phyloP scores from a whole-genome alignment of 2,329 filamentous ascomycete genomes.

The Monilinia fructicola region DNA sequence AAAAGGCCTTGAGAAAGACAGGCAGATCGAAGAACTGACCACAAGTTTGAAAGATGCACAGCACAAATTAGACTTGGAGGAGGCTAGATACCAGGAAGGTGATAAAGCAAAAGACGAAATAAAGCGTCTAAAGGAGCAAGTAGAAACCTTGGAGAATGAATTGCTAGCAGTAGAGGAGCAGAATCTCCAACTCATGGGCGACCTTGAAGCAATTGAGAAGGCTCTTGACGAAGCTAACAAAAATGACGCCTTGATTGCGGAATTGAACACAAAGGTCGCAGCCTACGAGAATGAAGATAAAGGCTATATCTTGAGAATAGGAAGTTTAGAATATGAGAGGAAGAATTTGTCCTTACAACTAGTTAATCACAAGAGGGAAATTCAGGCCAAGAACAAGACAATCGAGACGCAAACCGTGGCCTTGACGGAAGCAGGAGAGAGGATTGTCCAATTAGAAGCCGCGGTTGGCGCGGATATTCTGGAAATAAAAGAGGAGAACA shows the following conservation, averaged over 20 bases:
- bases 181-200: neutral
- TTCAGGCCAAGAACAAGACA: too few species aligned
- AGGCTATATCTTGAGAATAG: neutral
- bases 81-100: neutral
- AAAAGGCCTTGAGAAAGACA: neutral
- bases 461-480: neutral
- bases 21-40: neutral
- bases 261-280: neutral
- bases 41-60: neutral
- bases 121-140: neutral
- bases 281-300: neutral
- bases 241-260: neutral
- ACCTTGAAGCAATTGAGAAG: fast-evolving
- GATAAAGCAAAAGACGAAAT: neutral
- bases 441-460: neutral
- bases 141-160: fast-evolving
- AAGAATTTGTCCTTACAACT: neutral
- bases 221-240: neutral
- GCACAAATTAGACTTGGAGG: neutral
- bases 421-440: neutral
- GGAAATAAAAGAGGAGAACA: neutral
- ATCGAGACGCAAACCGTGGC: neutral
- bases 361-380: neutral
- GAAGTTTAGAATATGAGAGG: neutral
- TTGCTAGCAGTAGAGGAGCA: too few species aligned